A percentile compares a stretch with the other conserved stretches of the same genome.
phyloP scores from a whole-genome alignment of 2,329 filamentous ascomycete species.

The Neofusicoccum kwambonambiense region DNA sequence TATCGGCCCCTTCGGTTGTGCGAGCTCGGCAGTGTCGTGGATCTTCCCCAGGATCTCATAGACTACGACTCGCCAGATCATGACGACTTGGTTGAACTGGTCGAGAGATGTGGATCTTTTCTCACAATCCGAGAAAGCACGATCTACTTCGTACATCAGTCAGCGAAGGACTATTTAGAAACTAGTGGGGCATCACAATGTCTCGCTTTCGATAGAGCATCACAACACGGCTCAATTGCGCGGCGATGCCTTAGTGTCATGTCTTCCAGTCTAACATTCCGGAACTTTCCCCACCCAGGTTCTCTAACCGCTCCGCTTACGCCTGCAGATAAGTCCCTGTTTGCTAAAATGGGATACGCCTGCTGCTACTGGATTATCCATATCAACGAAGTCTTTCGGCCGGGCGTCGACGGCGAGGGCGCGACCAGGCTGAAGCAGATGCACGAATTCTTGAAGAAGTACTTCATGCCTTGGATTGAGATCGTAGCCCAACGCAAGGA shows the following conservation, averaged over 20 bases:
- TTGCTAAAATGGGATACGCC: not conserved
- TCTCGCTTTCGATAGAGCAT: not conserved
- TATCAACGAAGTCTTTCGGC: not conserved
- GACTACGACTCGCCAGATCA: not conserved
- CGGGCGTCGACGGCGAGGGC: not conserved
- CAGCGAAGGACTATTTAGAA: conserved; percentile 45
- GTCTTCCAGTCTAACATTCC: not conserved
- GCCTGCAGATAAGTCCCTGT: not conserved
- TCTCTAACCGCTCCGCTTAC: not conserved
- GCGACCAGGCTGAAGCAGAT: not conserved
- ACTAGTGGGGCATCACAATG: not conserved
- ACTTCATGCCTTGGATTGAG: not conserved
- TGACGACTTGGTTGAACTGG: conserved; percentile 23
- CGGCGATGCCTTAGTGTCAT: not conserved
- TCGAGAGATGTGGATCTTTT: conserved; percentile 42
- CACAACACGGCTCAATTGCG: not conserved
- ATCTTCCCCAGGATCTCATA: not conserved
- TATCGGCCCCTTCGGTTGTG: not conserved
- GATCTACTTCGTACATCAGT: conserved; percentile 44
- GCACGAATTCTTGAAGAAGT: not conserved
- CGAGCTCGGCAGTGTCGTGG: not conserved
- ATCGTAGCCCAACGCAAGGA: not conserved
- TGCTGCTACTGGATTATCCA: not conserved
- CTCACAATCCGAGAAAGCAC: conserved; percentile 32
- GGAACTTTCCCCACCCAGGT: not conserved